Evolutionary conservation across 2,329 filamentous ascomycete genomes (phyloP), one percentile per base, ranked within the genome.

Genomic region (Paramyrothecium roridum): DNA sequence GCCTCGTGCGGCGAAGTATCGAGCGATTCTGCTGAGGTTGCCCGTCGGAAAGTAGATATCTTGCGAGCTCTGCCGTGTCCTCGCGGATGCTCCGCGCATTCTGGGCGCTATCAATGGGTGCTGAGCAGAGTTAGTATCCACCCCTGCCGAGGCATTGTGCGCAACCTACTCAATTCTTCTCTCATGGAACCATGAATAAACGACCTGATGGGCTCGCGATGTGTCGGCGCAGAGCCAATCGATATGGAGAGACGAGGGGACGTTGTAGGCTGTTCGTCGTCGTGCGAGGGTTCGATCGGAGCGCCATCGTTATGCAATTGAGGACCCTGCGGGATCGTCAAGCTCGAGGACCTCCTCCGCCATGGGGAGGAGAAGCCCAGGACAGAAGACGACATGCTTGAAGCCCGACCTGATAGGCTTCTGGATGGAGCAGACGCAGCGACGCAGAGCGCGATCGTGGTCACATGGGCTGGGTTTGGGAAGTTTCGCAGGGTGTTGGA

Each of bases 11-110:
- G 22, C 70, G 68, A n/a, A 84, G 71, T 56, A 84, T 80, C 11
- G 76, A 73, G 4, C 77, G 72, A 57, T 70, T 75, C 47, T 71
- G 73, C 47, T 69, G 63, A 56, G 74, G 70, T 55, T 79, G 73
- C 63, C 81, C 80, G 63, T 89, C 85, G 43, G 87, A 87, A 26
- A 96, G 81, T 51, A 91, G 87, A 68, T 93, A 91, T 19, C 85
- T 91, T 47, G 92, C 92, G 55, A 96, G 80, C 72, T 96, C 91
- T 52, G 91, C 90, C 2, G 92, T 96, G 67, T 95, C 88, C 72
- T 95, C 88, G 60, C 92, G 88, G 45, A 96, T 88, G 61, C 86
- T 89, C 56, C 87, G 85, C 34, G 90, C 89, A 70, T 90, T 90
- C 63, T 90, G 84, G 19, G 85, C 82, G 63, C 84, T 88, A 67